These are phyloP conservation scores for Podospora bellae-mahoneyi DNA, from an alignment of 495 filamentous ascomycete genomes.

Conservation along the genomic window DNA sequence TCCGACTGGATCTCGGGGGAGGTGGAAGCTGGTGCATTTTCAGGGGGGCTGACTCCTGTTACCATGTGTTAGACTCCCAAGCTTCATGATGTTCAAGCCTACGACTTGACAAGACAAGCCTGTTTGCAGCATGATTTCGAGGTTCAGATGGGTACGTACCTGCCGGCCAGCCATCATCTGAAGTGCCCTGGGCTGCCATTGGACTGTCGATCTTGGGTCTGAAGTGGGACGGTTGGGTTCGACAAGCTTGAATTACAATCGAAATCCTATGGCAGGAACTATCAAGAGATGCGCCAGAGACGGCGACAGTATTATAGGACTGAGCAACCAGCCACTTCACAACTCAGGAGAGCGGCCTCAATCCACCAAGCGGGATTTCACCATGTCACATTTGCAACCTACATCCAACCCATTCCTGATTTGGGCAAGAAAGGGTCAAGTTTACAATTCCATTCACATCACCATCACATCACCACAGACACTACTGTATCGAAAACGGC, in stretches of 20 bases:
- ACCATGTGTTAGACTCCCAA: background rate
- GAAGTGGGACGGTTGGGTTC: constrained; percentile 14
- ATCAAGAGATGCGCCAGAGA: constrained; percentile 12
- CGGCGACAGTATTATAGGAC: constrained; percentile 5
- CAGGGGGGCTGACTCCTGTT: background rate
- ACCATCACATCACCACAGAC: constrained; percentile 2
- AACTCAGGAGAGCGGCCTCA: background rate
- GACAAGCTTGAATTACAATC: background rate
- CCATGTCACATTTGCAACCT: constrained; percentile 7
- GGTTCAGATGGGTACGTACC: constrained; percentile 18
- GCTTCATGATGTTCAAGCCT: background rate
- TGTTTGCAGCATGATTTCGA: constrained; percentile 8
- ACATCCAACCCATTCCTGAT: background rate
- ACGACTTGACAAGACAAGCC: background rate
- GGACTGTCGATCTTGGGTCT: constrained; percentile 18
- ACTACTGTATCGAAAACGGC: constrained; percentile 9
- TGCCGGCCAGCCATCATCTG: constrained; percentile 18
- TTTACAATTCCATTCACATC: background rate
- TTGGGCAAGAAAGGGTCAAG: constrained; percentile 1
- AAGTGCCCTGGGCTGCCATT: constrained; percentile 20
- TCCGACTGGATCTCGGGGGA: background rate
- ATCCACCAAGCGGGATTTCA: background rate
- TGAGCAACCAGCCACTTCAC: background rate
- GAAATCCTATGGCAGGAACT: constrained; percentile 1
- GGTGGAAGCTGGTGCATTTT: background rate